Base-by-base conservation (phyloP, 2,329 filamentous ascomycete species). In the Arthrinium phaeospermum region DNA sequence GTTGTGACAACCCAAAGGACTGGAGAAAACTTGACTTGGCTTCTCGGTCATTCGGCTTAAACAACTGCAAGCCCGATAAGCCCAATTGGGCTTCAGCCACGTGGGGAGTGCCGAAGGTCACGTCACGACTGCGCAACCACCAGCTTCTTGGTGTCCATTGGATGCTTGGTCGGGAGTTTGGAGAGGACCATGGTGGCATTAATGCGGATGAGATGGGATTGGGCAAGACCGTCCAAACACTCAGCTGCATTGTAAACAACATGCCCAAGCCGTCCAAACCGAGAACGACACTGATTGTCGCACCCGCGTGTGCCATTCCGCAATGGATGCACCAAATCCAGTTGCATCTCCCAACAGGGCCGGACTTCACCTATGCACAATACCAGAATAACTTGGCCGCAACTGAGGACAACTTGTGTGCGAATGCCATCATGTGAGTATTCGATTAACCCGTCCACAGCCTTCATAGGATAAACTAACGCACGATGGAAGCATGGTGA, bases 321-420 rank as follows among this genome's bases (percentile, higher is more conserved):
- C 70, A 71, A 10, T 71, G 70, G 70, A 53, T 41, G 16, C 16
- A 44, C 14, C 61, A 71, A 12, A 68, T 71, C 2, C 14, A 34
- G 3, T n/a, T 46, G 22, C 34, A 64, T 41, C 12, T 70, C 19
- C 13, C 27, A 19, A 10, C 16, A 2, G 27, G n/a, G 0, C 22
- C 14, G 5, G 1, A 22, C 6, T 27, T 37, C 1, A 45, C 12
- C 3, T 8, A 41, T 22, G 19, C n/a, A 0, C 14, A 30, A 0
- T 71, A 16, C 69, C 47, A 61, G n/a, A 7, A 10, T 0, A 67
- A 19, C 10, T 13, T 12, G 24, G 19, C 13, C 8, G 41, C 27
- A 6, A 16, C 1, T 3, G 4, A 16, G 24, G 45, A n/a, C 1
- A 16, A 16, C 14, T 34, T 70, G 34, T 1, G 10, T 12, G 30